These are phyloP conservation scores for Paspalum notatum DNA, from an alignment of 176 grass and related monocot species.

Conservation along the genomic window DNA sequence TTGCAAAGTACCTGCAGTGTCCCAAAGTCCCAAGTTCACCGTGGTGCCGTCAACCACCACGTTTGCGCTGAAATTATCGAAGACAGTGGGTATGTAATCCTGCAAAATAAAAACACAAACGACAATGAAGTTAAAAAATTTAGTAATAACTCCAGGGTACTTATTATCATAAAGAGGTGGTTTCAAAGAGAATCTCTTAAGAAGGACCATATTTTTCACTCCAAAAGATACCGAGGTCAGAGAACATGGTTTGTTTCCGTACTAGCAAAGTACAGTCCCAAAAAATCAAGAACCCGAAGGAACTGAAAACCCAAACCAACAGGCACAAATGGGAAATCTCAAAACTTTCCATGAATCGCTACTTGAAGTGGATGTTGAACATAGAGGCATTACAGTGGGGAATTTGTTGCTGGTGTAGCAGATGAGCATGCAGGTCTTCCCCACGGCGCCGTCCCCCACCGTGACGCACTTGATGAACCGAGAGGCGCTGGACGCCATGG, in stretches of 20 bases:
- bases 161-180: neutral
- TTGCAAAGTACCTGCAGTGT: constrained; percentile 65
- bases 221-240: neutral
- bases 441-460: constrained; percentile 95
- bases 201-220: neutral
- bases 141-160: neutral
- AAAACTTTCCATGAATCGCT: neutral
- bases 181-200: neutral
- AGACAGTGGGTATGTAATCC: constrained; percentile 94
- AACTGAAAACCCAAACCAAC: neutral
- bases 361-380: neutral
- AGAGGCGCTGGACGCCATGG: constrained; percentile 78
- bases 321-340: neutral
- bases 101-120: constrained; percentile 30
- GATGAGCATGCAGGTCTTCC: constrained; percentile 99
- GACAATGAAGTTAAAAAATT: neutral
- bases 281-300: constrained; percentile 2
- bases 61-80: constrained; percentile 95
- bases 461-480: constrained; percentile 99
- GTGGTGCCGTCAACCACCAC: constrained; percentile 84
- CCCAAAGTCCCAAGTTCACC: constrained; percentile 95
- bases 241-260: neutral
- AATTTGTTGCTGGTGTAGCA: constrained; percentile 99
- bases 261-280: neutral
- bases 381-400: constrained; percentile 69